These are phyloP conservation scores for Batrachochytrium dendrobatidis DNA, from an alignment of 371 early-diverging fungal genomes.

Conservation along the genomic window DNA sequence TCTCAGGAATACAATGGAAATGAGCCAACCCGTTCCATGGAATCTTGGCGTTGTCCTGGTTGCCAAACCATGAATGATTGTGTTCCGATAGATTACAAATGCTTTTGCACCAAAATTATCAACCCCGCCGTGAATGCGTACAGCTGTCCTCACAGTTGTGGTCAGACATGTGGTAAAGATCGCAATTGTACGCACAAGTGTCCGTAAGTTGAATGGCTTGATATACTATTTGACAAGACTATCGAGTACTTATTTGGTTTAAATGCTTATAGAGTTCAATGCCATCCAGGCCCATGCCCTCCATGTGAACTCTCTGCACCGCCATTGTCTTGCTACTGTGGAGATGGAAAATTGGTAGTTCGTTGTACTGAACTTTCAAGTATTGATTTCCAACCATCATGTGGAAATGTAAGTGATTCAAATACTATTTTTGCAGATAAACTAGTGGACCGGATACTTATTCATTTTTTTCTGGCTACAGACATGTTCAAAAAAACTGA, in stretches of 20 bases:
- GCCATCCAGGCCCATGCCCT: slow-evolving; percentile 93
- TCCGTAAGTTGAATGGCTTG: slow-evolving; percentile 41
- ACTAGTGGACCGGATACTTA: not conserved
- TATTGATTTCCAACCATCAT: slow-evolving; percentile 44
- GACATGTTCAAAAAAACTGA: slow-evolving; percentile 23
- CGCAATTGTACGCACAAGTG: slow-evolving; percentile 63
- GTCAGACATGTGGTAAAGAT: slow-evolving; percentile 51
- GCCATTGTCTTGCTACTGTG: slow-evolving; percentile 71
- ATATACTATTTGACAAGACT: not conserved
- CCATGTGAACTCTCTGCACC: slow-evolving; percentile 80
- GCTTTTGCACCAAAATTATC: slow-evolving; percentile 80
- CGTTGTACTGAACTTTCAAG: slow-evolving; percentile 30
- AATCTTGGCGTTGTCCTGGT: slow-evolving; percentile 86
- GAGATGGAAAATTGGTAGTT: slow-evolving; percentile 52
- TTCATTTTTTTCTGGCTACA: not conserved
- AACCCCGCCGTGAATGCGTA: slow-evolving; percentile 60
- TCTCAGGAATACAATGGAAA: slow-evolving; percentile 26
- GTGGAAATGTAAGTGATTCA: slow-evolving; percentile 46
- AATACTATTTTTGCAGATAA: slow-evolving; percentile 2
- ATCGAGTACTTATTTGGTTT: no score
- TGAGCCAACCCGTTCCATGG: not conserved
- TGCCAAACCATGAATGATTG: slow-evolving; percentile 69
- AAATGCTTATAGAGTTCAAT: slow-evolving; percentile 33
- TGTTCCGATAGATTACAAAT: slow-evolving; percentile 63
- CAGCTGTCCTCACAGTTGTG: slow-evolving; percentile 79